phyloP scores from a whole-genome alignment of 257 asterid species.

The Mitragyna speciosa region DNA sequence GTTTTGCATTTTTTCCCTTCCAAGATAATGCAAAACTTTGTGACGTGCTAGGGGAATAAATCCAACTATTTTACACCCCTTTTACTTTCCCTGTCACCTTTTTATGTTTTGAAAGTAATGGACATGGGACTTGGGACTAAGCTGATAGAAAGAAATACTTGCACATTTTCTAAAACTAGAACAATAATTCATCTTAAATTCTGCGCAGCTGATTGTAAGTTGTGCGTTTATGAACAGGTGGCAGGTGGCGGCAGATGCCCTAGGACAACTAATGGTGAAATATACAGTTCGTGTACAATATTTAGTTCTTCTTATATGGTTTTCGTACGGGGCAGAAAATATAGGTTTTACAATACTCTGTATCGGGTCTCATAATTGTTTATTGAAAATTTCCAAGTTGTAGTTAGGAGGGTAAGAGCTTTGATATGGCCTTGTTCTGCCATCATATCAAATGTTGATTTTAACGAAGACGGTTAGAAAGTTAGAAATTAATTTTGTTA shows the following conservation, averaged over 20 bases:
- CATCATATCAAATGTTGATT: background rate
- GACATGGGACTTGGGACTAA: background rate
- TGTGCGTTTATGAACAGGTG: constrained; percentile 17
- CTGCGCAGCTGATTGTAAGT: background rate
- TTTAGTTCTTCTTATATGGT: constrained; percentile 1
- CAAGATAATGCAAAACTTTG: background rate
- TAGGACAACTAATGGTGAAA: constrained; percentile 8
- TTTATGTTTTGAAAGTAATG: background rate
- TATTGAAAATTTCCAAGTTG: background rate
- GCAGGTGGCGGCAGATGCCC: constrained; percentile 14
- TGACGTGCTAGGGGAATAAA: background rate
- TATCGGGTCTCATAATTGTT: constrained; percentile 3
- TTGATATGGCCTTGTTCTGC: background rate
- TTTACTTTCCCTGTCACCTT: background rate
- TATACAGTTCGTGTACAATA: constrained; percentile 9
- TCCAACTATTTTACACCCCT: background rate
- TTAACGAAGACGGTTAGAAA: background rate
- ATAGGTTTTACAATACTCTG: constrained; percentile 8
- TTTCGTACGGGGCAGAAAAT: constrained; percentile 9
- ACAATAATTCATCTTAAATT: background rate
- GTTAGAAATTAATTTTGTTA: background rate
- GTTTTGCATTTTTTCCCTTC: background rate
- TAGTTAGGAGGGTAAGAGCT: background rate
- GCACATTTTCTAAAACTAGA: background rate
- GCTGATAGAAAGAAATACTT: background rate